Evolutionary conservation across 2,329 filamentous ascomycete species (phyloP), one percentile per base, ranked within the genome.

Genomic region (Rhinocladiella similis): DNA sequence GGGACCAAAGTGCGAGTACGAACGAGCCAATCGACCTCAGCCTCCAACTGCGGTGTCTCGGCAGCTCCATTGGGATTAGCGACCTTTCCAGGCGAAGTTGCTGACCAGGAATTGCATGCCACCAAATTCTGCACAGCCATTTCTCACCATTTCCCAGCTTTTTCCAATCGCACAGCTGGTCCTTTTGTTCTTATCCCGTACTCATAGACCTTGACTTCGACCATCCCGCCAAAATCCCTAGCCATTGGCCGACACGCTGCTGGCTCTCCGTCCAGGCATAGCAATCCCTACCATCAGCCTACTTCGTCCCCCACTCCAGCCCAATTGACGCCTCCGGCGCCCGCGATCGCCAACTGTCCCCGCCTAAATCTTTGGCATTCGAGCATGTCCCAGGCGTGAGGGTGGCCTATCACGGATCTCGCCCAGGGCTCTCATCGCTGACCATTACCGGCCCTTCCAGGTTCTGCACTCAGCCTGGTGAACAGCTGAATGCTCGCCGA

Each of bases 361-460:
- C 49, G 51, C 58, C 51, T 53, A 55, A 36, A 48, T 50, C 39
- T 51, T 46, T 29, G 50, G 43, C 54, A 53, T 45, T 57, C 33
- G 42, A 33, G 56, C 45, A 47, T 36, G 19, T 38, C 19, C 47
- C 53, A 39, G 47, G 43, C 47, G n/a, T 39, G 29, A 27, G 39
- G 7, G 48, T 42, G 27, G 43, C 48, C 42, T 22, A 38, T 46
- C 14, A 53, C 47, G n/a, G 42, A n/a, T 18, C 47, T 38, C 47
- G 41, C 41, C 22, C 42, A 6, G 41, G 18, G 27, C 52, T 38
- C 47, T 41, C 53, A 54, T 53, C 27, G 54, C 48, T 18, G 50
- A 52, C 29, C 12, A 39, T 18, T n/a, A n/a, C 53, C 49, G n/a
- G 27, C 58, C 51, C 47, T 38, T 22, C 39, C 47, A 49, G 47